Percentiles rank a stretch among this genome's conserved stretches.
Evolutionary conservation across 768 basidiomycete species (phyloP).

Genomic region (Neoboletus magnificus): DNA sequence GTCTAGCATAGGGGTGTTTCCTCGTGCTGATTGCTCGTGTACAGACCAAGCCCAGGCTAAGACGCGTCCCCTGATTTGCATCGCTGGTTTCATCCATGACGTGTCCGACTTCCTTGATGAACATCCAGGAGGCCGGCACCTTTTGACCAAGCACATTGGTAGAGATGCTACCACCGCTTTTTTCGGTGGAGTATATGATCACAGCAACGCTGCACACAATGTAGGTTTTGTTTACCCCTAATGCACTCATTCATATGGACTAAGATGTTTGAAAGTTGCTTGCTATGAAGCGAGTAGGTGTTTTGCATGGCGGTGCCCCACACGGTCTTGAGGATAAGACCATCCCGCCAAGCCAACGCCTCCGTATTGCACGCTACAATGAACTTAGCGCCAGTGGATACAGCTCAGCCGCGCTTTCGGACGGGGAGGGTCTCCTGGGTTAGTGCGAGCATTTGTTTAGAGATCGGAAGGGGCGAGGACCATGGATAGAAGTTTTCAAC

Average conservation of each 20-base stretch:
- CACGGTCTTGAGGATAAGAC: conserved; percentile 57
- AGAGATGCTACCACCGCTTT: conserved; percentile 92
- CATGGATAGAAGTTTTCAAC: conserved; percentile 6
- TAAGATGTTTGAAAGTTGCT: conserved; percentile 21
- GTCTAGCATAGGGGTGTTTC: neutral
- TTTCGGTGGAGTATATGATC: conserved; percentile 89
- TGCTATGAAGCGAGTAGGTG: conserved; percentile 56
- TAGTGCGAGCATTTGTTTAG: conserved; percentile 11
- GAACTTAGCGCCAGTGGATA: conserved; percentile 49
- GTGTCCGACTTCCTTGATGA: conserved; percentile 81
- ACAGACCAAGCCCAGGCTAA: conserved; percentile 75
- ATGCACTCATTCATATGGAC: neutral
- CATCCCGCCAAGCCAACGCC: conserved; percentile 70
- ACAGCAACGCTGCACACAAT: conserved; percentile 86
- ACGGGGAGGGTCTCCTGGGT: conserved; percentile 51
- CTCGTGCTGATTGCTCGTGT: conserved; percentile 1
- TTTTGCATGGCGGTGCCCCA: conserved; percentile 49
- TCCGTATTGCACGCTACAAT: conserved; percentile 64
- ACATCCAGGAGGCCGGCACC: conserved; percentile 87
- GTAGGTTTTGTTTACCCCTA: conserved; percentile 35
- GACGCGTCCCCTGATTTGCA: conserved; percentile 77
- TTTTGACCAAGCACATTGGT: conserved; percentile 81
- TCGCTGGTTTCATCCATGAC: conserved; percentile 94
- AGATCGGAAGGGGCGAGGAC: neutral
- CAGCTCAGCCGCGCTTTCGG: conserved; percentile 55